These are phyloP conservation scores for Aspergillus fructus DNA, from an alignment of 2,329 filamentous ascomycete species.

Conservation along the genomic window DNA sequence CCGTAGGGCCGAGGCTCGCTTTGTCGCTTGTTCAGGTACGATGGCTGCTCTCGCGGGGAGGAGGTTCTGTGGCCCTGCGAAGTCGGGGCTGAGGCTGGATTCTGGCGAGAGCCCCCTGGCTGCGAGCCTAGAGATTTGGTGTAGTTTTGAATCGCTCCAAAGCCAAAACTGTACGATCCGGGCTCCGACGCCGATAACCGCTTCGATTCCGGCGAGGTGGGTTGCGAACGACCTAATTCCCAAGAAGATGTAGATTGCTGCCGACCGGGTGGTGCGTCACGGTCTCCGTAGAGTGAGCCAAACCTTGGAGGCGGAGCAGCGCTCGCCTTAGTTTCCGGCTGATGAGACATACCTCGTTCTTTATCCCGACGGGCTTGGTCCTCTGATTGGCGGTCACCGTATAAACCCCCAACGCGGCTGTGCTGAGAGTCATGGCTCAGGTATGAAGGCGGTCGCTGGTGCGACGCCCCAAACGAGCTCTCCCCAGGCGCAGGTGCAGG, in stretches of 20 bases:
- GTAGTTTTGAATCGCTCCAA: slow-evolving; percentile 43
- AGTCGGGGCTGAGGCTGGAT: slow-evolving; percentile 32
- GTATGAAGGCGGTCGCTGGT: slow-evolving; percentile 31
- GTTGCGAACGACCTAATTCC: slow-evolving; percentile 39
- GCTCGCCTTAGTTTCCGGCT: slow-evolving; percentile 30
- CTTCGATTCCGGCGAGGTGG: slow-evolving; percentile 38
- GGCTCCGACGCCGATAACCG: slow-evolving; percentile 35
- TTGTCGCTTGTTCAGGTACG: slow-evolving; percentile 33
- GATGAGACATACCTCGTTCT: slow-evolving; percentile 29
- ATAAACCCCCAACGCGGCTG: slow-evolving; percentile 32
- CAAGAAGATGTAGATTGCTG: slow-evolving; percentile 29
- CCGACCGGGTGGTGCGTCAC: slow-evolving; percentile 30
- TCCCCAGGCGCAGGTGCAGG: slow-evolving; percentile 23
- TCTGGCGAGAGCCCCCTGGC: slow-evolving; percentile 33
- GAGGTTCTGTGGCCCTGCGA: slow-evolving; percentile 34
- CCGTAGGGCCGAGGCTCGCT: slow-evolving; percentile 35
- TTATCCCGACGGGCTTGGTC: slow-evolving; percentile 37
- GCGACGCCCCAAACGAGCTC: slow-evolving; percentile 21
- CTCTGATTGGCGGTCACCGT: slow-evolving; percentile 36
- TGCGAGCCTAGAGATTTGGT: slow-evolving; percentile 43
- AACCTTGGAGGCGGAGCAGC: slow-evolving; percentile 29
- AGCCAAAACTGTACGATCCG: slow-evolving; percentile 33
- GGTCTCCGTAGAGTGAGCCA: slow-evolving; percentile 32
- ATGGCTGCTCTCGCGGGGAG: slow-evolving; percentile 34
- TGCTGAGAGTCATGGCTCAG: slow-evolving; percentile 32